A percentile compares a stretch with the other conserved stretches of the same genome.
Conservation (phyloP, 2,329 filamentous ascomycete genomes). For the Westerdykella sp. region DNA sequence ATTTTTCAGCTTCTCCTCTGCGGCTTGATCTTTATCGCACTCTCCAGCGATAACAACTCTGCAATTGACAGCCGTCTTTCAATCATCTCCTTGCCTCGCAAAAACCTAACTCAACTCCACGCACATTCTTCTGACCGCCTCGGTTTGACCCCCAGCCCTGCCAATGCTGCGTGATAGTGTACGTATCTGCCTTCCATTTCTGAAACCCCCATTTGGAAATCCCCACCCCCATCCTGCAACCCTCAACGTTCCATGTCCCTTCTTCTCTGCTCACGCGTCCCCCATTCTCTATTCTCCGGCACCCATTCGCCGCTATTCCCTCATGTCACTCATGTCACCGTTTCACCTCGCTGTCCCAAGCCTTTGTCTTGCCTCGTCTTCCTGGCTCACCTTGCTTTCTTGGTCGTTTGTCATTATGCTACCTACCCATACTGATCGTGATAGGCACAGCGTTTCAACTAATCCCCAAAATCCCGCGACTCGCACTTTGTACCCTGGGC, state of each 20-base stretch:
- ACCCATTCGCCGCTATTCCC: constrained; percentile 10
- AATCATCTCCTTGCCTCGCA: neutral
- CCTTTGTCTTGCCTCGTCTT: constrained; percentile 13
- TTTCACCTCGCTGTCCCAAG: constrained; percentile 6
- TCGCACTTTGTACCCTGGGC: constrained; percentile 1
- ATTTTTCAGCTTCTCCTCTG: neutral
- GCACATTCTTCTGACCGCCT: constrained; percentile 15
- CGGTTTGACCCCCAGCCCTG: constrained; percentile 18
- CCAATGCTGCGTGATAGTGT: constrained; percentile 40
- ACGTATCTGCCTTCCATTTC: constrained; percentile 24
- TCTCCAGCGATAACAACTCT: neutral
- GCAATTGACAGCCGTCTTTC: neutral
- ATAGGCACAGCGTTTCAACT: constrained; percentile 17
- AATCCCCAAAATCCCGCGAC: constrained; percentile 20
- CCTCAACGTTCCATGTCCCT: constrained; percentile 24
- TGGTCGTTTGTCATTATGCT: constrained; percentile 22
- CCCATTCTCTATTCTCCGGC: constrained; percentile 1
- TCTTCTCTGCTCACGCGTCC: constrained; percentile 4
- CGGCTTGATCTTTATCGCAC: neutral
- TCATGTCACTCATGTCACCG: neutral
- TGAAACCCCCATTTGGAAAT: constrained; percentile 32
- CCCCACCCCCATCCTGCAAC: constrained; percentile 25
- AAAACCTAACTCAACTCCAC: neutral
- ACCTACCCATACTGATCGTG: constrained; percentile 20
- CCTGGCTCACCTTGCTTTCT: constrained; percentile 17